A percentile compares a stretch with the other conserved stretches of the same genome.
Evolutionary conservation across 2,329 filamentous ascomycete species (phyloP).

Genomic region (Pezicula neosporulosa): DNA sequence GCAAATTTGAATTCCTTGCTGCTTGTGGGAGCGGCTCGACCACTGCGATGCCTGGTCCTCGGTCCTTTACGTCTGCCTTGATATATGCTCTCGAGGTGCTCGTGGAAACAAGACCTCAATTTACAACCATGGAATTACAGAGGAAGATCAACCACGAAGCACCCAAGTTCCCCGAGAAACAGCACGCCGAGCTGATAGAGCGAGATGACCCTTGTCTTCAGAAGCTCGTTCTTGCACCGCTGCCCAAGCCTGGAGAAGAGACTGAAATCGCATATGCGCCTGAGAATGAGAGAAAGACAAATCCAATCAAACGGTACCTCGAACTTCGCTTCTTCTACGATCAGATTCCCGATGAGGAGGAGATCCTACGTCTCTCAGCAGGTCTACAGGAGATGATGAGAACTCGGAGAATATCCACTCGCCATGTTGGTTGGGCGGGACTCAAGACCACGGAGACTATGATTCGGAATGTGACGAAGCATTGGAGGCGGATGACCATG

Average conservation of each 20-base stretch:
- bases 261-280: neutral
- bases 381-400: neutral
- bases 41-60: neutral
- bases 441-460: neutral
- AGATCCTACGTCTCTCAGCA: neutral
- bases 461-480: neutral
- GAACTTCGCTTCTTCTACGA: neutral
- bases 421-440: neutral
- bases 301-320: neutral
- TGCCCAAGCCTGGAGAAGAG: neutral
- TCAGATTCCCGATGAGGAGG: neutral
- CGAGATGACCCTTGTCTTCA: slow-evolving; percentile 3
- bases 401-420: neutral
- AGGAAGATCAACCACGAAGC: slow-evolving; percentile 1
- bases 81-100: slow-evolving; percentile 5
- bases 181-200: neutral
- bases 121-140: slow-evolving; percentile 4
- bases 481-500: neutral
- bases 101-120: neutral
- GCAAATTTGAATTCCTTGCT: slow-evolving; percentile 4
- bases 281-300: neutral
- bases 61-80: slow-evolving; percentile 7
- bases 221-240: slow-evolving; percentile 5
- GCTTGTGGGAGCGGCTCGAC: neutral
- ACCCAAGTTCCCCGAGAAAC: slow-evolving; percentile 2